phyloP scores from a whole-genome alignment of 164 flowering plant species.

The Macadamia tetraphylla region DNA sequence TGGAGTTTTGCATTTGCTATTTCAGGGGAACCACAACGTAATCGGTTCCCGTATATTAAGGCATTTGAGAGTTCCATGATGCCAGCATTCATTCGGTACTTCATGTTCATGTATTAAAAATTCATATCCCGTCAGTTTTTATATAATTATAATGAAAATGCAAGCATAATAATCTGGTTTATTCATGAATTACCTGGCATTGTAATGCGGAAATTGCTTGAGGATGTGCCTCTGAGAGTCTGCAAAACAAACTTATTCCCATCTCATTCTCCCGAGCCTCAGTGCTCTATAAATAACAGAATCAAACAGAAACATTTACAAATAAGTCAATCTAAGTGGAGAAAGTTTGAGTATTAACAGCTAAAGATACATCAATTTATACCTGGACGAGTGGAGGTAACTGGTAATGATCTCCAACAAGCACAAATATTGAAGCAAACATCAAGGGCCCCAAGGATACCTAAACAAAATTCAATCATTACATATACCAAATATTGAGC shows the following conservation, averaged over 20 bases:
- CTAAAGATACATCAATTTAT: slow-evolving; percentile 1
- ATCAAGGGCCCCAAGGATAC: slow-evolving; percentile 94
- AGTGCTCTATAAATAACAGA: slow-evolving; percentile 42
- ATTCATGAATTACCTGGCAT: slow-evolving; percentile 58
- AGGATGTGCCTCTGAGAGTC: slow-evolving; percentile 97
- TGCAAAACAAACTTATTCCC: slow-evolving; percentile 89
- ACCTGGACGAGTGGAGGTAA: slow-evolving; percentile 97
- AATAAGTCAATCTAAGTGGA: neutral
- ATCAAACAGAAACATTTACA: neutral
- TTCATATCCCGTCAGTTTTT: slow-evolving; percentile 3
- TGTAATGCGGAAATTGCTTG: slow-evolving; percentile 90
- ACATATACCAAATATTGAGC: slow-evolving; percentile 1
- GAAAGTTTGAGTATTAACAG: slow-evolving; percentile 7
- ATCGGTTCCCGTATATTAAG: slow-evolving; percentile 80
- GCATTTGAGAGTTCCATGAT: slow-evolving; percentile 89
- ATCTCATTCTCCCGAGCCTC: slow-evolving; percentile 93
- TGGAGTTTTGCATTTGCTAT: slow-evolving; percentile 65
- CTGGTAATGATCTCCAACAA: slow-evolving; percentile 99
- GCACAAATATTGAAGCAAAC: slow-evolving; percentile 91
- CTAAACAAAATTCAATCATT: slow-evolving; percentile 25
- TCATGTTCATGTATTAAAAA: slow-evolving; percentile 16
- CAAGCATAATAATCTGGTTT: neutral
- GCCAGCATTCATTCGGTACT: slow-evolving; percentile 95
- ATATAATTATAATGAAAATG: neutral
- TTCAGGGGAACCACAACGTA: slow-evolving; percentile 87